These are phyloP conservation scores for Capsicum chinense DNA, from an alignment of 257 asterid genomes.

Conservation along the genomic window DNA sequence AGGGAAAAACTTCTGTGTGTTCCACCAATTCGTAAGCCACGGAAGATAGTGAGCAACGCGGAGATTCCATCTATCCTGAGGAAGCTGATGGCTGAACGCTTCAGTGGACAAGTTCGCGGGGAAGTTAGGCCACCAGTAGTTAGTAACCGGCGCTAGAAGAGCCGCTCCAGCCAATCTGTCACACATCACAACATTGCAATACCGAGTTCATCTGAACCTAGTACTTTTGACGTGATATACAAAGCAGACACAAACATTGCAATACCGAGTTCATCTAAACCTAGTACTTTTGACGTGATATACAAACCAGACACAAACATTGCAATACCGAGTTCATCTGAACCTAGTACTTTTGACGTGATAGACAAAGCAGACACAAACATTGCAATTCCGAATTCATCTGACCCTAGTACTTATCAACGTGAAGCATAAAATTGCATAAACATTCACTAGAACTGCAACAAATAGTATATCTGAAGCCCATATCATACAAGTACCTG, in stretches of 20 bases:
- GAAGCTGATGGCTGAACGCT: constrained; percentile 50
- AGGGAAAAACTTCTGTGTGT: constrained; percentile 85
- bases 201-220: not conserved
- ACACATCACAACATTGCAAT: constrained; percentile 6
- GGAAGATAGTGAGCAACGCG: constrained; percentile 79
- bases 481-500: constrained; percentile 48
- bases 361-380: no score
- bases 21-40: constrained; percentile 95
- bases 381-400: not conserved
- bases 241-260: no score
- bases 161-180: constrained; percentile 90
- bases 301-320: no score
- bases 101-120: constrained; percentile 70
- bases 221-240: not conserved
- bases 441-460: not conserved
- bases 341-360: no score
- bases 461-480: not conserved
- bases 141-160: constrained; percentile 72
- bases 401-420: not conserved
- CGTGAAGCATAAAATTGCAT: not conserved
- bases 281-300: no score
- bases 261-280: no score
- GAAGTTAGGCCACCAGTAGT: constrained; percentile 85
- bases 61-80: constrained; percentile 77
- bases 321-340: no score